Evolutionary conservation across 164 flowering plant genomes (phyloP), one percentile per base, ranked within the genome.

Genomic region (Warburgia ugandensis): DNA sequence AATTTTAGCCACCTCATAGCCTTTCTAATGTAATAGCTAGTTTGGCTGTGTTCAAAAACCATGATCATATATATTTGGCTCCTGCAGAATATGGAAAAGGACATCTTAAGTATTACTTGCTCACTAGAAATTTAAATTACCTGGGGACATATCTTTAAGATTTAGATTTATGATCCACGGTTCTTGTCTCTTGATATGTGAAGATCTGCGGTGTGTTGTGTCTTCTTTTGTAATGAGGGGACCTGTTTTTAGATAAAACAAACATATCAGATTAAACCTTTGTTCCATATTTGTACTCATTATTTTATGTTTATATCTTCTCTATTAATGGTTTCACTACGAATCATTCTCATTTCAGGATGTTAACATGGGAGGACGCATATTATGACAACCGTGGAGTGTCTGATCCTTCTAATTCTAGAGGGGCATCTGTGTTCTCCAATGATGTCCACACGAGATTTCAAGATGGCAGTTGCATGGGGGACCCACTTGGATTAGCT

Each of bases 331-430:
- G 8, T 6, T 19, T 26, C 16, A 10, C 12, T 28, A 10, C 16
- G 19, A 5, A 13, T 36, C 29, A 10, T 31, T 56, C 14, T 35
- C 29, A 4, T 60, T 71, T 55, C 73, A 89, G 97, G 83, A 50
- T 73, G 52, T 68, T 85, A 72, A 69, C 63, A 11, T 83, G 76
- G 81, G 95, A 81, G 59, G 92, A 86, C 68, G 87, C 84, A 22
- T 89, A 72, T 48, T 78, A 56, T 67, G 67, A 69, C 48, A 51
- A 39, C 13, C 23, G 28, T 16, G 45, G 20, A 38, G 21, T 29
- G 38, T 26, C 55, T 37, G 42, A 51, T 51, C 45, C 44, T 38
- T 51, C 55, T 51, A 17, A 37, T 4, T 17, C 8, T 22, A n/a
- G 21, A 3, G 55, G 3, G 9, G 26, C 45, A 37, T 37, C 20